These are phyloP conservation scores for Taphrina confusa DNA, from an alignment of 1,139 yeast genomes.

Conservation along the genomic window DNA sequence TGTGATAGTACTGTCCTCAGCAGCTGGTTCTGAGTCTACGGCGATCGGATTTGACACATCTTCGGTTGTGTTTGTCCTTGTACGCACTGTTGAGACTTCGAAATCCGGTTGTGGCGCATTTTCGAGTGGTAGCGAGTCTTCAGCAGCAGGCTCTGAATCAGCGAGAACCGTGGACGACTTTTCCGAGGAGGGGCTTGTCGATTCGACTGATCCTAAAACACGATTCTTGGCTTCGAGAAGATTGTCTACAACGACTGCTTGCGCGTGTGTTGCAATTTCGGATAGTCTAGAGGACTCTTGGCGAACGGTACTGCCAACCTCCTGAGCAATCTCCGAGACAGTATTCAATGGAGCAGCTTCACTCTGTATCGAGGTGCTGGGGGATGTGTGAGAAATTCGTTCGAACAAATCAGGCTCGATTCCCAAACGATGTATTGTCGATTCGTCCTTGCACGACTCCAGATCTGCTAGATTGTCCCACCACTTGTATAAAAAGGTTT, in stretches of 20 bases:
- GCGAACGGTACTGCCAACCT: no score
- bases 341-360: no score
- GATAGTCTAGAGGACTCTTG: no score
- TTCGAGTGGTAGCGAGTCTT: constrained; percentile 2
- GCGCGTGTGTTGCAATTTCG: no score
- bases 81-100: neutral
- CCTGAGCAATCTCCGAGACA: no score
- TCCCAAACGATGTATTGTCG: constrained; percentile 39
- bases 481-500: constrained; percentile 88
- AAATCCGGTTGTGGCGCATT: neutral
- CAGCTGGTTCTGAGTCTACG: constrained; percentile 28
- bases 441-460: constrained; percentile 48
- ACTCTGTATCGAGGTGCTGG: no score
- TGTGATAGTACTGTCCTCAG: constrained; percentile 12
- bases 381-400: constrained; percentile 7
- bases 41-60: neutral
- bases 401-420: constrained; percentile 3
- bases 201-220: no score
- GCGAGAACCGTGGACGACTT: no score
- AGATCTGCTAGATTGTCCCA: constrained; percentile 74
- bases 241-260: no score
- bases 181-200: no score
- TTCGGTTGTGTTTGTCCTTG: neutral
- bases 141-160: constrained; percentile 28
- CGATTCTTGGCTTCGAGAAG: no score